phyloP scores from a whole-genome alignment of 1,284 basidiomycete genomes.

The Cryptococcus sp. region DNA sequence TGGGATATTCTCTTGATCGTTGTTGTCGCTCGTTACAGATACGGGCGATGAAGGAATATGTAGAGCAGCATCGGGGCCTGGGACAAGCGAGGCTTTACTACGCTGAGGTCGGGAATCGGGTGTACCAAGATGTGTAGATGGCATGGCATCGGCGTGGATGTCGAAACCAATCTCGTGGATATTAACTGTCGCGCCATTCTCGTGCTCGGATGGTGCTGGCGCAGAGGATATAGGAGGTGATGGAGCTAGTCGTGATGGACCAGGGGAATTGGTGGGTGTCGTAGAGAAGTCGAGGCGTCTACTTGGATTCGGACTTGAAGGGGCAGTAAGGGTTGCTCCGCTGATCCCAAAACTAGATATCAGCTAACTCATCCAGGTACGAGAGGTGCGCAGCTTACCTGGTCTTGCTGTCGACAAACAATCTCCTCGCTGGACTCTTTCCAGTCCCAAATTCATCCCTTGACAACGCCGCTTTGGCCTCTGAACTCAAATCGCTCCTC shows the following conservation, averaged over 20 bases:
- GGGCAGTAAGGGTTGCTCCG: neutral
- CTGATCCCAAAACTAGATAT: neutral
- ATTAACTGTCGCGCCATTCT: conserved; percentile 9
- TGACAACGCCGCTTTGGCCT: conserved; percentile 17
- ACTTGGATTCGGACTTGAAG: no score
- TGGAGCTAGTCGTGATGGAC: conserved; percentile 11
- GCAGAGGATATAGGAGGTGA: conserved; percentile 11
- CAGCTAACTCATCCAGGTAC: neutral
- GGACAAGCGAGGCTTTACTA: neutral
- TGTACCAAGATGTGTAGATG: neutral
- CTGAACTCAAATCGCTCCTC: conserved; percentile 15
- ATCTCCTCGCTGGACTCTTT: conserved; percentile 27
- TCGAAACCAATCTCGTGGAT: conserved; percentile 29
- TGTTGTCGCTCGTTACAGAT: neutral
- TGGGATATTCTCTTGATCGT: neutral
- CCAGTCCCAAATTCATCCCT: conserved; percentile 28
- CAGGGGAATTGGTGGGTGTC: neutral
- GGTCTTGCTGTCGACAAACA: conserved; percentile 14
- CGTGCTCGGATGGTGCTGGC: conserved; percentile 1
- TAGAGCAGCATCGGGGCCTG: conserved; percentile 2
- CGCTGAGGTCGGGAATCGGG: neutral
- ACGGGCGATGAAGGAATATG: conserved; percentile 7
- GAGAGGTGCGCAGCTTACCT: neutral
- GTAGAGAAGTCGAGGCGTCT: neutral
- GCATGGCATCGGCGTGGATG: conserved; percentile 12